phyloP scores from a whole-genome alignment of 345 rosid species.

The Clarkia xantiana region DNA sequence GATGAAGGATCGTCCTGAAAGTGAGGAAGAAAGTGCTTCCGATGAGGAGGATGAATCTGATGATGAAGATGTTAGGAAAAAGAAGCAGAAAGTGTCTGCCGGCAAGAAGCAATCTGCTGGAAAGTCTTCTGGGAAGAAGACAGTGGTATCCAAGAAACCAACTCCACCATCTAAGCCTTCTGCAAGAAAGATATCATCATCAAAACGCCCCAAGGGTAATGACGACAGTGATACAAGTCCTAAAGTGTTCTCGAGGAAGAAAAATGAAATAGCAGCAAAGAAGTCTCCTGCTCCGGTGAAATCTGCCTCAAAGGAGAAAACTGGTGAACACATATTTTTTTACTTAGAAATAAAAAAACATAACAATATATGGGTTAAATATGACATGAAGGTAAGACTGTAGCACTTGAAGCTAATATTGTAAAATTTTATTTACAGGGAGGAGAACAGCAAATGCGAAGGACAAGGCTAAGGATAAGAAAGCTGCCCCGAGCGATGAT shows the following conservation, averaged over 20 bases:
- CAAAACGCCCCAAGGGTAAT: slow-evolving; percentile 32
- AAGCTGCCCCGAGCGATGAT: slow-evolving; percentile 30
- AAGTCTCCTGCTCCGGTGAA: slow-evolving; percentile 36
- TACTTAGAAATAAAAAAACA: no score
- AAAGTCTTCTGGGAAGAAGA: slow-evolving; percentile 44
- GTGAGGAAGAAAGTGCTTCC: slow-evolving; percentile 57
- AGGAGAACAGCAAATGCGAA: slow-evolving; percentile 46
- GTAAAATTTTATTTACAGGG: slow-evolving; percentile 17
- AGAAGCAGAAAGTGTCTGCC: slow-evolving; percentile 23
- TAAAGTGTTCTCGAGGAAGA: slow-evolving; percentile 36
- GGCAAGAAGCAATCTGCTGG: slow-evolving; percentile 41
- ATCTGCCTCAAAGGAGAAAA: slow-evolving; percentile 52
- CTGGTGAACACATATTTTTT: slow-evolving; percentile 1
- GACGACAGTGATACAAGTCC: slow-evolving; percentile 49
- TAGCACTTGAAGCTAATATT: no score
- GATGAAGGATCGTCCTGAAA: slow-evolving; percentile 37
- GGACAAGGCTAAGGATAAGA: slow-evolving; percentile 35
- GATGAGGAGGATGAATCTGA: slow-evolving; percentile 49
- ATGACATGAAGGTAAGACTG: no score
- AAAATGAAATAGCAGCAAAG: slow-evolving; percentile 29
- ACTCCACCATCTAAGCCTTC: slow-evolving; percentile 30
- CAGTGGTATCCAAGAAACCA: slow-evolving; percentile 17
- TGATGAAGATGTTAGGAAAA: slow-evolving; percentile 41
- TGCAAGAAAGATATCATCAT: slow-evolving; percentile 30
- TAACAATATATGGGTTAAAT: no score